Conservation (phyloP, 2,329 filamentous ascomycete genomes). For the Trichoderma gracile region DNA sequence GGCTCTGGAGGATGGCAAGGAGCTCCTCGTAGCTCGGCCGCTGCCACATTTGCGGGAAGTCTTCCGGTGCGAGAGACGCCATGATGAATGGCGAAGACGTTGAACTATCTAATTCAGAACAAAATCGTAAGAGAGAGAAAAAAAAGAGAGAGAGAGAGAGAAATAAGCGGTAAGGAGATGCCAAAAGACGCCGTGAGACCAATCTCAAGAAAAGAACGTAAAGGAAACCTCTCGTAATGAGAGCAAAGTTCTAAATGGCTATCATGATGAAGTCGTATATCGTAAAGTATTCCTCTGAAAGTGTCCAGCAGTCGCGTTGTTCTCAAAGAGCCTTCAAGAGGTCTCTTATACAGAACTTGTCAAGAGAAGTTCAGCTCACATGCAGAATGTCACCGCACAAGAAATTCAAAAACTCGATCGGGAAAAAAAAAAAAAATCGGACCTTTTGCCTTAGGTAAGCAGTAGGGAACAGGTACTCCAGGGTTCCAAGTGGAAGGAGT, state of each 20-base stretch:
- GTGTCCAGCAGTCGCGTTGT: neutral
- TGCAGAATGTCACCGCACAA: slow-evolving; percentile 12
- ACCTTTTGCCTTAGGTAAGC: slow-evolving; percentile 5
- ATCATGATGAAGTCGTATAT: slow-evolving; percentile 13
- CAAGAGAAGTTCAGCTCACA: neutral
- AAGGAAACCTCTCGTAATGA: slow-evolving; percentile 2
- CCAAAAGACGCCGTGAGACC: neutral
- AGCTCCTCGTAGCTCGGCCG: slow-evolving; percentile 68
- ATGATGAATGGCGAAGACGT: slow-evolving; percentile 28
- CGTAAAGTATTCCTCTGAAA: neutral
- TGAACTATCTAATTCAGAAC: neutral
- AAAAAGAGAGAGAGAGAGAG: neutral
- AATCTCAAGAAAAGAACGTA: neutral
- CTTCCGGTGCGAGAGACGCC: slow-evolving; percentile 44
- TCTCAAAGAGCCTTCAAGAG: neutral
- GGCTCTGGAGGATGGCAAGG: slow-evolving; percentile 62
- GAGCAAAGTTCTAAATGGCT: slow-evolving; percentile 3
- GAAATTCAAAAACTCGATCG: neutral
- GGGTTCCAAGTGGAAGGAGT: neutral
- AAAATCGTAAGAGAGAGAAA: too few species aligned
- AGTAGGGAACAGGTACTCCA: slow-evolving; percentile 2
- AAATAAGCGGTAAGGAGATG: neutral
- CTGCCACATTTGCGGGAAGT: slow-evolving; percentile 81
- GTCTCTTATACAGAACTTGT: neutral
- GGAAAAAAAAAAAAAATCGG: neutral